Evolutionary conservation across 495 filamentous ascomycete genomes (phyloP).

Genomic region (Daldinia vernicosa): DNA sequence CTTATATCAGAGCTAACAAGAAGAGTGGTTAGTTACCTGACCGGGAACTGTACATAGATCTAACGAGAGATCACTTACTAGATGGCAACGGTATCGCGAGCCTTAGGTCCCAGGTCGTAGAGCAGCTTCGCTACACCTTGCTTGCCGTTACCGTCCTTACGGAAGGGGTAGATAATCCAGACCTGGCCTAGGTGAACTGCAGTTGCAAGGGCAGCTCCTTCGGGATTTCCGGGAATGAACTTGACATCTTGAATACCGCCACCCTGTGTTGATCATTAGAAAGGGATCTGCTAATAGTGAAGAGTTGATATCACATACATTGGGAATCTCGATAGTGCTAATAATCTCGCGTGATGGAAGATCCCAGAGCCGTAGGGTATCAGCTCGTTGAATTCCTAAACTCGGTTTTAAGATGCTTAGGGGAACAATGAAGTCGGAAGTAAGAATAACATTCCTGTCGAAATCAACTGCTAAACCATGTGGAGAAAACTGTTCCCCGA

Average conservation of each 20-base stretch:
- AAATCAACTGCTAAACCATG: slow-evolving; percentile 69
- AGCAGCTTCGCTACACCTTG: slow-evolving; percentile 66
- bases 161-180: slow-evolving; percentile 72
- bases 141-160: slow-evolving; percentile 60
- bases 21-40: neutral
- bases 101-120: slow-evolving; percentile 66
- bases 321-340: slow-evolving; percentile 68
- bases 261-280: slow-evolving; percentile 48
- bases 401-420: slow-evolving; percentile 67
- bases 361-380: slow-evolving; percentile 69
- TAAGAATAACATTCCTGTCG: slow-evolving; percentile 64
- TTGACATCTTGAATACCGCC: slow-evolving; percentile 72
- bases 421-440: slow-evolving; percentile 70
- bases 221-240: slow-evolving; percentile 69
- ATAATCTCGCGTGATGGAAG: slow-evolving; percentile 61
- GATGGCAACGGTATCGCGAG: slow-evolving; percentile 66
- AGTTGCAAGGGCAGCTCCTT: slow-evolving; percentile 67
- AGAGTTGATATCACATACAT: slow-evolving; percentile 49
- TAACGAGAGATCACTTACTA: slow-evolving; percentile 51
- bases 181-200: slow-evolving; percentile 69
- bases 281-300: neutral
- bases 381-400: slow-evolving; percentile 59
- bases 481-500: slow-evolving; percentile 67
- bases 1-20: slow-evolving; percentile 60
- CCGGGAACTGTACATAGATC: neutral